Evolutionary conservation across 768 basidiomycete genomes (phyloP).

Genomic region (Tricholoma hemisulphureum): DNA sequence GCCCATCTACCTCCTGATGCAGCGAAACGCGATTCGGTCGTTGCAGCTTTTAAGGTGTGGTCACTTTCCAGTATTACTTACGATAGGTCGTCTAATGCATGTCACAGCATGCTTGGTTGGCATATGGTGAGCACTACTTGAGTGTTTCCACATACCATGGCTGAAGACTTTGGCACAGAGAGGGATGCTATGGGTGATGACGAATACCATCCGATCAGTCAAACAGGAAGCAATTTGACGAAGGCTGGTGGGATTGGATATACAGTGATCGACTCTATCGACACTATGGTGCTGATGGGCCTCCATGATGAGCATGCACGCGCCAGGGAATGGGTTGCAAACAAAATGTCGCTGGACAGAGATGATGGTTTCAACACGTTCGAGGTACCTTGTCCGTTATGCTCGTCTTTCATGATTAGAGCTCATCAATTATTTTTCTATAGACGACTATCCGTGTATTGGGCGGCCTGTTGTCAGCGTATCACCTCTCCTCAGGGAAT

Average conservation of each 20-base stretch:
- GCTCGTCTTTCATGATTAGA: neutral
- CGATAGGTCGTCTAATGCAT: constrained; percentile 9
- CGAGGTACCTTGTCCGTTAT: constrained; percentile 55
- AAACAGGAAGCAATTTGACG: constrained; percentile 75
- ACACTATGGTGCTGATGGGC: constrained; percentile 85
- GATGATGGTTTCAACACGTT: constrained; percentile 86
- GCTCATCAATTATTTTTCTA: neutral
- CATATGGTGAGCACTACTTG: constrained; percentile 59
- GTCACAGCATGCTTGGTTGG: constrained; percentile 75
- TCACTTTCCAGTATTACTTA: neutral
- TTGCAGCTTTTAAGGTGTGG: constrained; percentile 76
- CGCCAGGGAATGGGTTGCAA: constrained; percentile 74
- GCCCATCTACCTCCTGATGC: constrained; percentile 49
- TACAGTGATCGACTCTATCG: constrained; percentile 84
- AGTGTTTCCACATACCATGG: neutral
- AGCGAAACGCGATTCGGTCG: constrained; percentile 64
- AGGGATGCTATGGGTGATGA: constrained; percentile 88
- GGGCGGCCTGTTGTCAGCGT: constrained; percentile 85
- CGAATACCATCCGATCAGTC: constrained; percentile 85
- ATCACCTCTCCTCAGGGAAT: constrained; percentile 72
- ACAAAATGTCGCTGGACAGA: constrained; percentile 68
- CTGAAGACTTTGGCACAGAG: constrained; percentile 45
- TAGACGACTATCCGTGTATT: constrained; percentile 92
- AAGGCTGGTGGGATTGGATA: constrained; percentile 82
- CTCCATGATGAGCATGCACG: constrained; percentile 75